These are phyloP conservation scores for Solanum appendiculatum DNA, from an alignment of 257 asterid species.

Conservation along the genomic window DNA sequence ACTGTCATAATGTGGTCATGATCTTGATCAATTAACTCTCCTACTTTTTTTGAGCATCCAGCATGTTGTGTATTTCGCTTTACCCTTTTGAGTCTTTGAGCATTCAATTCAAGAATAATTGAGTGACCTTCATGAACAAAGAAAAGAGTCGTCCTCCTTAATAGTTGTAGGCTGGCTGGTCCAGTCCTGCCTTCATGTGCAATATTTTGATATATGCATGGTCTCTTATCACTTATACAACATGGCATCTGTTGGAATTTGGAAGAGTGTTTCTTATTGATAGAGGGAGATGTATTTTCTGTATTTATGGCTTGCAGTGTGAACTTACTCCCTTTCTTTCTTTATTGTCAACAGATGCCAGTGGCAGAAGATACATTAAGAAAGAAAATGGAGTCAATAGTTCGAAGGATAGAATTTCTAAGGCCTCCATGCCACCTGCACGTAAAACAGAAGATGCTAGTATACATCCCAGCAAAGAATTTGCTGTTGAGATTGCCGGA, in stretches of 20 bases:
- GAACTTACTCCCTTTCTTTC: background rate
- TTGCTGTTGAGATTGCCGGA: constrained; percentile 3
- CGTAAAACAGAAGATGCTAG: constrained; percentile 9
- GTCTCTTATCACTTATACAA: background rate
- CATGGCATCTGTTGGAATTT: background rate
- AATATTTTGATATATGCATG: background rate
- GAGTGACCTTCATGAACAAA: background rate
- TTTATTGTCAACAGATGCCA: constrained; percentile 12
- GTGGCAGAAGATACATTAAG: constrained; percentile 20
- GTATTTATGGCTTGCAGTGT: background rate
- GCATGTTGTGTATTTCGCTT: background rate
- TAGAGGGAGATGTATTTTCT: background rate
- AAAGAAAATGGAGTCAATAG: constrained; percentile 20
- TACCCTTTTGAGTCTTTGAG: background rate
- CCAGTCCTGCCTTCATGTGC: background rate
- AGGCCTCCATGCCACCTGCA: constrained; percentile 10
- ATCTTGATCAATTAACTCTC: background rate
- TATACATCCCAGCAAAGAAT: constrained; percentile 15
- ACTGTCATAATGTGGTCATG: background rate
- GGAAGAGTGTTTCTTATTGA: background rate
- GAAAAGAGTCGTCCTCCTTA: background rate
- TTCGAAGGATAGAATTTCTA: constrained; percentile 13
- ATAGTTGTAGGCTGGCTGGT: background rate
- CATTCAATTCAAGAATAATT: background rate
- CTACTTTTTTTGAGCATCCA: background rate